These are phyloP conservation scores for Lentinus tigrinus DNA, from an alignment of 768 basidiomycete genomes.

Conservation along the genomic window DNA sequence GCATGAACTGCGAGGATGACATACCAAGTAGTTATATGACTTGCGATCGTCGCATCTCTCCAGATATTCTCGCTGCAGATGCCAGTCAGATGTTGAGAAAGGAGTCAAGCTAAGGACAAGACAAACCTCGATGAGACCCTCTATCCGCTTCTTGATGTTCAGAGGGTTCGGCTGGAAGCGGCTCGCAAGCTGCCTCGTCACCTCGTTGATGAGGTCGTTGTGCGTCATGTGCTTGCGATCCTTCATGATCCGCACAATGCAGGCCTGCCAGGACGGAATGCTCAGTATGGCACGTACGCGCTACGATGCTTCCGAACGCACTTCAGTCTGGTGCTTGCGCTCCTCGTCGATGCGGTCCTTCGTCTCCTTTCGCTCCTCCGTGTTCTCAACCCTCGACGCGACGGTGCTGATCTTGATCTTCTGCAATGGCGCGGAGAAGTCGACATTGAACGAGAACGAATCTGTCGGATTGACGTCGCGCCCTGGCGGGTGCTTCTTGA, in stretches of 20 bases:
- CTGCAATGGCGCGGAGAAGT: slow-evolving; percentile 78
- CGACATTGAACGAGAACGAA: slow-evolving; percentile 84
- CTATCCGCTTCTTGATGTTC: slow-evolving; percentile 91
- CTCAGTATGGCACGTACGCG: neutral
- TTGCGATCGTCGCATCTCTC: slow-evolving; percentile 86
- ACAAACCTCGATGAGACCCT: slow-evolving; percentile 87
- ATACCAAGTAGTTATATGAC: slow-evolving; percentile 81
- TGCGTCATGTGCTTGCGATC: slow-evolving; percentile 87
- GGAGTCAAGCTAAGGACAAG: neutral
- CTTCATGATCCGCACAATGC: slow-evolving; percentile 98
- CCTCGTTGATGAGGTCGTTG: slow-evolving; percentile 87
- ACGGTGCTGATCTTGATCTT: slow-evolving; percentile 93
- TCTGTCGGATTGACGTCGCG: slow-evolving; percentile 78
- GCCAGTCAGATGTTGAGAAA: neutral
- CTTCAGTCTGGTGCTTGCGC: slow-evolving; percentile 86
- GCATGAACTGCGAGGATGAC: slow-evolving; percentile 1
- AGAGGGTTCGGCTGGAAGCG: slow-evolving; percentile 87
- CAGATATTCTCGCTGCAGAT: slow-evolving; percentile 84
- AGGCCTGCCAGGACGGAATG: slow-evolving; percentile 60
- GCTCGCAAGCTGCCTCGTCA: slow-evolving; percentile 77
- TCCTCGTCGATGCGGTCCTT: slow-evolving; percentile 90
- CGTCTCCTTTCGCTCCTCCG: slow-evolving; percentile 88
- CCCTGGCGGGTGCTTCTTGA: slow-evolving; percentile 88
- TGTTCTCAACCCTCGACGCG: slow-evolving; percentile 82
- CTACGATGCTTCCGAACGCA: slow-evolving; percentile 32